Evolutionary conservation across 495 filamentous ascomycete species (phyloP), one percentile per base, ranked within the genome.

Genomic region (Aspergillus wentii): DNA sequence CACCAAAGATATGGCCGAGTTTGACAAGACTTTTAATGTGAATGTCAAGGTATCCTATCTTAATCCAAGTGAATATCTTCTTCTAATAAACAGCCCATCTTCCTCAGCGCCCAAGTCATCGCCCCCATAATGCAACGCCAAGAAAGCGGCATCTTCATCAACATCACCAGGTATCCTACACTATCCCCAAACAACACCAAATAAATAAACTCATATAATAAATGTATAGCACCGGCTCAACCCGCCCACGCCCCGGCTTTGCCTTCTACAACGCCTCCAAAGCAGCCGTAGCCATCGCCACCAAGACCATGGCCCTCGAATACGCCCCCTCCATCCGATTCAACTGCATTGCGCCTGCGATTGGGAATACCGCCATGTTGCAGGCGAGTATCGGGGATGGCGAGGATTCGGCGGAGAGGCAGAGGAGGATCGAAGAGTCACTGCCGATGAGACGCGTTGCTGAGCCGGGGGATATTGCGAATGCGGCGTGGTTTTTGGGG

Each of bases 191-290:
- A n/a, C n/a, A n/a, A n/a, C n/a, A n/a, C n/a, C n/a, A n/a, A n/a
- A n/a, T n/a, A n/a, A n/a, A n/a, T n/a, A n/a, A n/a, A n/a, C n/a
- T n/a, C n/a, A n/a, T n/a, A n/a, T n/a, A n/a, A n/a, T n/a, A n/a
- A n/a, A n/a, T n/a, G n/a, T n/a, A n/a, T 16, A 46, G 43, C 19
- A 43, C 43, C 19, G 34, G 38, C 1, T 37, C 26, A n/a, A 43
- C 34, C 9, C 33, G 35, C 23, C 39, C 30, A 10, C 38, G 25
- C 1, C 33, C 38, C 15, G 34, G 27, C 17, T 43, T 45, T 13
- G 19, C 35, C 8, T 33, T 43, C 19, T 69, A 68, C 42, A 51
- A 54, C n/a, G 41, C 55, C 7, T 57, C 54, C 19, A 73, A 73
- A 39, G 62, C 66, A 4, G 65, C 67, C 8, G 41, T 60, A 35